phyloP scores from a whole-genome alignment of 331 rosid species.

The Acacia pycnantha region DNA sequence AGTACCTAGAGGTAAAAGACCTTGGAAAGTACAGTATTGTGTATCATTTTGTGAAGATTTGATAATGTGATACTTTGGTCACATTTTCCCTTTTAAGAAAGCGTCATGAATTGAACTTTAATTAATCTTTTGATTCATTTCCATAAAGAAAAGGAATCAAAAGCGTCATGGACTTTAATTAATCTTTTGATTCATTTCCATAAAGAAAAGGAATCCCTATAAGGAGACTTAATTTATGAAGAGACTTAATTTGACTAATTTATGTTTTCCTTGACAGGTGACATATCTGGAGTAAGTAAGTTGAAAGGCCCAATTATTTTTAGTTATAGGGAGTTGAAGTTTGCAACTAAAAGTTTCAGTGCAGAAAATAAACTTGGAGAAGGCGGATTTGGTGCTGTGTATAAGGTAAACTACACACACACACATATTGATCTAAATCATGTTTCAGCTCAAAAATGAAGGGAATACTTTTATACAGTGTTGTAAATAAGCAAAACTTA shows the following conservation, averaged over 20 bases:
- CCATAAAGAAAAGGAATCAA: not conserved
- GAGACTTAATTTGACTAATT: not conserved
- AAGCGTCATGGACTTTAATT: too few relatives aligned
- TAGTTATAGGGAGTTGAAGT: too few relatives aligned
- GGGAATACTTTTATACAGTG: not conserved
- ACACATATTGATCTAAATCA: not conserved
- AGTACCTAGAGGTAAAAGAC: slow-evolving; percentile 34
- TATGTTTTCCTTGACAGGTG: too few relatives aligned
- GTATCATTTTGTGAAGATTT: not conserved
- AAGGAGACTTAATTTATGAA: not conserved
- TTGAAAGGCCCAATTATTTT: too few relatives aligned
- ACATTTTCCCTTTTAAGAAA: not conserved
- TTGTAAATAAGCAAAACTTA: not conserved
- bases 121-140: too few relatives aligned
- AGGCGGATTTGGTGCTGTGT: too few relatives aligned
- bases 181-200: too few relatives aligned
- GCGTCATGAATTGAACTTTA: not conserved
- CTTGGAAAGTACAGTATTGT: not conserved
- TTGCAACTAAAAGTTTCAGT: too few relatives aligned
- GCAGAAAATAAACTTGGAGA: too few relatives aligned
- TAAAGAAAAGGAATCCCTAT: not conserved
- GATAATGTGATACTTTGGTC: not conserved
- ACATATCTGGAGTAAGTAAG: too few relatives aligned
- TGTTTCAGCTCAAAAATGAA: not conserved
- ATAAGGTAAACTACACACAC: too few relatives aligned